Evolutionary conservation across 352 stramenopile genomes (phyloP).

Genomic region (Phytophthora capsici): DNA sequence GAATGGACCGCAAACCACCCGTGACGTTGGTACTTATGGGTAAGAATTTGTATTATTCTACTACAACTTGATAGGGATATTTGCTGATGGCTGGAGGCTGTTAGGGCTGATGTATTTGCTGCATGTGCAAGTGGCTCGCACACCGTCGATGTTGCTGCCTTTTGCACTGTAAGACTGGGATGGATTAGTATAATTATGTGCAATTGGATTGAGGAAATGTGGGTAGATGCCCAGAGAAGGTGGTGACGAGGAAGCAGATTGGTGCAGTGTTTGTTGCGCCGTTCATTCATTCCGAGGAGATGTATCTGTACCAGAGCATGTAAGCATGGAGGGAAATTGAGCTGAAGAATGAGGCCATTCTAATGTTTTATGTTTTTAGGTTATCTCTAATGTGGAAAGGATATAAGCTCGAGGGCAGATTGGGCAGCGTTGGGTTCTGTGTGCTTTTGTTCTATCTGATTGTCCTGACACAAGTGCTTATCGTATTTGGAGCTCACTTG

Average conservation of each 20-base stretch:
- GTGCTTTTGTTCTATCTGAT: conserved; percentile 61
- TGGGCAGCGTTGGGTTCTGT: conserved; percentile 61
- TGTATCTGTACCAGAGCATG: conserved; percentile 94
- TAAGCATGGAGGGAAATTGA: conserved; percentile 13
- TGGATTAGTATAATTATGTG: too few relatives aligned
- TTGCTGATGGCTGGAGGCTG: background rate
- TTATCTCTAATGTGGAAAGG: conserved; percentile 87
- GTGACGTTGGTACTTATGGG: conserved; percentile 55
- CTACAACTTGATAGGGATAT: background rate
- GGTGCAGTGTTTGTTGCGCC: conserved; percentile 66
- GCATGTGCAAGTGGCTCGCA: conserved; percentile 58
- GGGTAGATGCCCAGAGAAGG: conserved; percentile 72
- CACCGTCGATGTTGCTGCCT: conserved; percentile 37
- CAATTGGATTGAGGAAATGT: conserved; percentile 8
- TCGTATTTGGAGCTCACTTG: conserved; percentile 50
- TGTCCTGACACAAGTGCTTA: conserved; percentile 63
- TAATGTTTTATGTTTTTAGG: conserved; percentile 42
- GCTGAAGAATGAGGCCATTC: background rate
- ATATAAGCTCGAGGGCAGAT: conserved; percentile 69
- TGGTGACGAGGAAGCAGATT: conserved; percentile 47
- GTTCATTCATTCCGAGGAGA: conserved; percentile 86
- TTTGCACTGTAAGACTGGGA: conserved; percentile 52
- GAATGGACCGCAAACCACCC: conserved; percentile 69
- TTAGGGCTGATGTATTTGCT: conserved; percentile 63
- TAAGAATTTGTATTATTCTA: conserved; percentile 11